Evolutionary conservation across 1,284 basidiomycete genomes (phyloP).

Genomic region (Malassezia caprae): DNA sequence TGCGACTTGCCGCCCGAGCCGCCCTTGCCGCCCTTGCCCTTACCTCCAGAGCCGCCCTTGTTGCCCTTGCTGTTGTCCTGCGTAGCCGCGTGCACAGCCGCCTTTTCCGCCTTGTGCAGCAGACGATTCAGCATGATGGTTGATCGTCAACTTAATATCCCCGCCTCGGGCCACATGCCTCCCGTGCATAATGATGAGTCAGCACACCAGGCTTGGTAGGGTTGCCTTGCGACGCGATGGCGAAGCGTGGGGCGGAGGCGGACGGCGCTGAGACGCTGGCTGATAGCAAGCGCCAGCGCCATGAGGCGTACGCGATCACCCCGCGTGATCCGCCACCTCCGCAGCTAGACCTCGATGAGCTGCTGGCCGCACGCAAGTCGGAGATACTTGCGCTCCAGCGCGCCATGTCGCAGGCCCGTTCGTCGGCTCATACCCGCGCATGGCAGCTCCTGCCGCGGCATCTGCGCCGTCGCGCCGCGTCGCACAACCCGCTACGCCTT

Average conservation of each 20-base stretch:
- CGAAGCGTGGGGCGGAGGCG: constrained; percentile 1
- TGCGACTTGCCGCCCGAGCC: neutral
- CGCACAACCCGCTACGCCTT: constrained; percentile 42
- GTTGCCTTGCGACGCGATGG: neutral
- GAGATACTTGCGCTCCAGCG: constrained; percentile 17
- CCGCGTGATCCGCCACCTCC: neutral
- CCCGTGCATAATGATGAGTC: neutral
- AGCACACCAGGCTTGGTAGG: neutral
- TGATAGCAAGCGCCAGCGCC: neutral
- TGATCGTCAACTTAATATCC: neutral
- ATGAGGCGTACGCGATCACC: neutral
- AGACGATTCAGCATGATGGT: neutral
- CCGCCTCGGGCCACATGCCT: neutral
- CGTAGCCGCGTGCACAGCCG: neutral
- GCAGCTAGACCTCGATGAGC: constrained; percentile 10
- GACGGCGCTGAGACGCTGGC: neutral
- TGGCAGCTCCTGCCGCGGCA: constrained; percentile 46
- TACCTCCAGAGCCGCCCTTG: neutral
- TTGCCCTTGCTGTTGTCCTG: neutral
- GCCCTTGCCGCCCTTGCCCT: neutral
- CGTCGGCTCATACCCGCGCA: constrained; percentile 32
- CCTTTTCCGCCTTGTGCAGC: neutral
- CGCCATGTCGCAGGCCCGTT: constrained; percentile 13
- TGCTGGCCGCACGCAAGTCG: constrained; percentile 4
- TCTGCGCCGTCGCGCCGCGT: constrained; percentile 37